A percentile compares a stretch with the other conserved stretches of the same genome.
Evolutionary conservation across 2,329 filamentous ascomycete species (phyloP).

Genomic region (Apiospora saccharicola): DNA sequence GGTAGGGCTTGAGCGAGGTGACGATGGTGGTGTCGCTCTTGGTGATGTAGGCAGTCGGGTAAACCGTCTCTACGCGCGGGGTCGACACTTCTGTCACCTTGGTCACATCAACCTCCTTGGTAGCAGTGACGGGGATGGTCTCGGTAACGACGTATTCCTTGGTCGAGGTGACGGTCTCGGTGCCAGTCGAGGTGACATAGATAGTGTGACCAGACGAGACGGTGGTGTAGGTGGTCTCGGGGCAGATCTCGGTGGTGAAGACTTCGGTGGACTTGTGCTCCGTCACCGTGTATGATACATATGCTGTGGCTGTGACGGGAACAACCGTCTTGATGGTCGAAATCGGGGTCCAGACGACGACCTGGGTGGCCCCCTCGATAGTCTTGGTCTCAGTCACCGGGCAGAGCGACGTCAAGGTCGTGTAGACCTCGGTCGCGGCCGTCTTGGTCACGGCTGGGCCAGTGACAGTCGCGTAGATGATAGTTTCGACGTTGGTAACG

Average conservation of each 20-base stretch:
- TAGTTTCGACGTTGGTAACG: constrained; percentile 42
- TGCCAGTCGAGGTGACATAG: constrained; percentile 51
- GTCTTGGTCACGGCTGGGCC: constrained; percentile 48
- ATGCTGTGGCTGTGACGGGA: constrained; percentile 34
- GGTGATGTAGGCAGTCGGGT: constrained; percentile 43
- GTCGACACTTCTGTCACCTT: constrained; percentile 46
- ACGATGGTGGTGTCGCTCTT: constrained; percentile 44
- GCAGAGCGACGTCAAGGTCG: constrained; percentile 53
- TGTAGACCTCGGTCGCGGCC: constrained; percentile 47
- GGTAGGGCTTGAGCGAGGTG: constrained; percentile 36
- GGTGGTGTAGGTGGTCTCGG: constrained; percentile 52
- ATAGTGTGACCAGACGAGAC: constrained; percentile 50
- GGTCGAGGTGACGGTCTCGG: constrained; percentile 49
- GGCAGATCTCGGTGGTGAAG: constrained; percentile 47
- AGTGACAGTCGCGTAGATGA: constrained; percentile 44
- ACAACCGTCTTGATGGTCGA: constrained; percentile 41
- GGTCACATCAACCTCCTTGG: constrained; percentile 49
- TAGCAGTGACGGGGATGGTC: constrained; percentile 51
- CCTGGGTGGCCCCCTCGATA: constrained; percentile 49
- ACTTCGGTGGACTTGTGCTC: constrained; percentile 41
- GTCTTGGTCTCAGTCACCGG: constrained; percentile 55
- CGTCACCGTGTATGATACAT: constrained; percentile 44
- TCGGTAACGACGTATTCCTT: constrained; percentile 49
- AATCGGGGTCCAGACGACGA: constrained; percentile 50
- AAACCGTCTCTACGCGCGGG: constrained; percentile 44